Evolutionary conservation across 306 rosid genomes (phyloP).

Genomic region (Pyrus pyrifolia): DNA sequence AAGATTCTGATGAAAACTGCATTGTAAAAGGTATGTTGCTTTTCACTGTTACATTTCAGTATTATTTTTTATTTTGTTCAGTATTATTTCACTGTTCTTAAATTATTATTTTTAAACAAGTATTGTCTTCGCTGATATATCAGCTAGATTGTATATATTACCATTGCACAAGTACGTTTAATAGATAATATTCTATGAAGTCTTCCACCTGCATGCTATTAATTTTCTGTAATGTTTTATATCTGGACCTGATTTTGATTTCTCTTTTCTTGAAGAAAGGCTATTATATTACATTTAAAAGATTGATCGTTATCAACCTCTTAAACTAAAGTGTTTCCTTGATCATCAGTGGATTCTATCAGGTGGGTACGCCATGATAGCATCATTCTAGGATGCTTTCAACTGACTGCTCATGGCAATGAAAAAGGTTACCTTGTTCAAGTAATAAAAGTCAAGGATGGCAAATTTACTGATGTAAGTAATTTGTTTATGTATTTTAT

Average conservation of each 20-base stretch:
- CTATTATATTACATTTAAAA: background rate
- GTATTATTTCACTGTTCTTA: no score
- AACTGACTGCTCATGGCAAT: conserved; percentile 55
- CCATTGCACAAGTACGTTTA: background rate
- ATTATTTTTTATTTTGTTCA: background rate
- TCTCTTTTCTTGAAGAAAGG: background rate
- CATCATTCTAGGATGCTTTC: conserved; percentile 81
- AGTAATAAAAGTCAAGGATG: conserved; percentile 61
- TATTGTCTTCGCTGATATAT: background rate
- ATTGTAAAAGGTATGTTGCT: conserved; percentile 45
- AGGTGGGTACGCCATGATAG: conserved; percentile 81
- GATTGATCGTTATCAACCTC: conserved; percentile 9
- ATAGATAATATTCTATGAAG: background rate
- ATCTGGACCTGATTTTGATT: background rate
- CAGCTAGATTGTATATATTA: background rate
- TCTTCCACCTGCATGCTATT: background rate
- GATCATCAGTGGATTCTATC: conserved; percentile 76
- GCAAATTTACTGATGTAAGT: conserved; percentile 67
- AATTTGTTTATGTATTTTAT: background rate
- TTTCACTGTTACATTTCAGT: background rate
- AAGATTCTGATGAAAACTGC: conserved; percentile 30
- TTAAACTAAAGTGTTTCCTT: conserved; percentile 28
- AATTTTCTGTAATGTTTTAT: background rate
- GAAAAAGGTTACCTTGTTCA: conserved; percentile 77
- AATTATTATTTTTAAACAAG: background rate